phyloP scores from a whole-genome alignment of 352 stramenopile species.

The Phytophthora hybrid region DNA sequence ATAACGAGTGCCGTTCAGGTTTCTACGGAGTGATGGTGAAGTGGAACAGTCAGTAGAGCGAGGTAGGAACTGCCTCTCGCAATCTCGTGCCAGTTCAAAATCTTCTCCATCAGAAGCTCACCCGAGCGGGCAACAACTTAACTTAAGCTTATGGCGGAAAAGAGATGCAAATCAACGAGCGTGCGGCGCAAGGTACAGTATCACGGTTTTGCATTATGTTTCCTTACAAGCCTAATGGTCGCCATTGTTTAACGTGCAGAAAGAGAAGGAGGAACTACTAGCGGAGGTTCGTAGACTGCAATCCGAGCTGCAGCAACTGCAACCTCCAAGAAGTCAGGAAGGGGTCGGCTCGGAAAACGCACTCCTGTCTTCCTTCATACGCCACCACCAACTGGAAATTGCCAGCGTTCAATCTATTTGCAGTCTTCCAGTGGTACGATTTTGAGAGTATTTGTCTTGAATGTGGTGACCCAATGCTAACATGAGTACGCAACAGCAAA shows the following conservation, averaged over 20 bases:
- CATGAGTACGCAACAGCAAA: conserved; percentile 2
- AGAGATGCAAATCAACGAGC: background rate
- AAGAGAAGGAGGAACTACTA: conserved; percentile 11
- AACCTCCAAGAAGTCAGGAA: background rate
- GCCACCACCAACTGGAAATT: conserved; percentile 6
- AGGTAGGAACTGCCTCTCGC: no score
- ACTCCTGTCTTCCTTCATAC: background rate
- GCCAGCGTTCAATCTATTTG: conserved; percentile 10
- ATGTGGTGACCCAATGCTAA: background rate
- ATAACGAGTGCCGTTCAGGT: no score
- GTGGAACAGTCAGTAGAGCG: no score
- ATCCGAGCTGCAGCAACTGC: conserved; percentile 9
- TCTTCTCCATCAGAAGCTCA: background rate
- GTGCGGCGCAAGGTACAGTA: background rate
- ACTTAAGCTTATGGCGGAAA: background rate
- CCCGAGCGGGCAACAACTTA: background rate
- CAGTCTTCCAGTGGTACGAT: conserved; percentile 4
- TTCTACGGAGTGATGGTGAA: no score
- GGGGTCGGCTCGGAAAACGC: background rate
- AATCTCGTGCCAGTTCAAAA: background rate
- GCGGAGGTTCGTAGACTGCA: conserved; percentile 8
- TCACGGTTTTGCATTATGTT: background rate
- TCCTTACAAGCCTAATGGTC: background rate
- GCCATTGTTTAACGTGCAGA: background rate
- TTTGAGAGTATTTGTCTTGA: background rate